Evolutionary conservation across 306 rosid genomes (phyloP).

Genomic region (Citrullus mucosospermus): DNA sequence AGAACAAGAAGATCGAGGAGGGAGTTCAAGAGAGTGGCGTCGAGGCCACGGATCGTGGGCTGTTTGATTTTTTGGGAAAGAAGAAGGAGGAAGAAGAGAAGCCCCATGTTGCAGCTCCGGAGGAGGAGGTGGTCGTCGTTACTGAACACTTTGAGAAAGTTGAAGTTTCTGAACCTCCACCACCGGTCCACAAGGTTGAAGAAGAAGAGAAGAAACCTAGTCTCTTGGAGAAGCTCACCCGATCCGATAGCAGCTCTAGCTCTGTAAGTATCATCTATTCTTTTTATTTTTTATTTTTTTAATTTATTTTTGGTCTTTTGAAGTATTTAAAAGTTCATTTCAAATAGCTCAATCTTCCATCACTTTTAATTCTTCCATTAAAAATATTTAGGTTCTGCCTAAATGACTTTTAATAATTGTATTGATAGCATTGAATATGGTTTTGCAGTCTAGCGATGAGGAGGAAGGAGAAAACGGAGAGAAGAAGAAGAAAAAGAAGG

Average conservation of each 20-base stretch:
- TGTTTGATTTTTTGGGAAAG: slow-evolving; percentile 52
- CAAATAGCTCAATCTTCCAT: no score
- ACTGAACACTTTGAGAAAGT: slow-evolving; percentile 13
- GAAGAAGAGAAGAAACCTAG: slow-evolving; percentile 16
- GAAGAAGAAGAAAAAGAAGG: slow-evolving; percentile 18
- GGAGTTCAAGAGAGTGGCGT: slow-evolving; percentile 14
- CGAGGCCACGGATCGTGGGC: slow-evolving; percentile 57
- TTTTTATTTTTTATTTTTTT: no score
- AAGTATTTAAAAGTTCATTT: no score
- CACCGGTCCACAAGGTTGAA: neutral
- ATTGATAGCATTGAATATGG: neutral
- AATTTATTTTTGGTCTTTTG: no score
- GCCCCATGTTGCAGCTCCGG: neutral
- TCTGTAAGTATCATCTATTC: slow-evolving; percentile 20
- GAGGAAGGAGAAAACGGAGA: slow-evolving; percentile 41
- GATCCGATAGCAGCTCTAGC: slow-evolving; percentile 31
- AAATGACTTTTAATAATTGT: no score
- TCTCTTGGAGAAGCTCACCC: slow-evolving; percentile 23
- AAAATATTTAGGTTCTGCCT: no score
- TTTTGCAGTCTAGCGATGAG: slow-evolving; percentile 67
- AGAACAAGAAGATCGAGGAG: slow-evolving; percentile 31
- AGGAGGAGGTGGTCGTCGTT: slow-evolving; percentile 15
- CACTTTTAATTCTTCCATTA: no score
- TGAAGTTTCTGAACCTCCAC: slow-evolving; percentile 5
- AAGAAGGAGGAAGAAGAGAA: slow-evolving; percentile 24